phyloP scores from a whole-genome alignment of 306 rosid species.

The Cucurbita ficifolia region DNA sequence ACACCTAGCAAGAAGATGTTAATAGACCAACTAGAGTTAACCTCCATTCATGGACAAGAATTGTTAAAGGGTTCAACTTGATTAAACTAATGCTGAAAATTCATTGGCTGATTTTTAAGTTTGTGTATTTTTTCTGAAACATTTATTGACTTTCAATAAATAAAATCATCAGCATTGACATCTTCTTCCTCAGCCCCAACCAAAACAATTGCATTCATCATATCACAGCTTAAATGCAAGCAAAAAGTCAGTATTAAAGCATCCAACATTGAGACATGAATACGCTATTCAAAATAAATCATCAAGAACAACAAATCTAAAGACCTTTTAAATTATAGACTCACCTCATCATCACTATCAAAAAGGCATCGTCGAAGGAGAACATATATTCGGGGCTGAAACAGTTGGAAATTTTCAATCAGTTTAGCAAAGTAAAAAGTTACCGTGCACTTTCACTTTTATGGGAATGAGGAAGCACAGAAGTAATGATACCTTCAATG shows the following conservation, averaged over 20 bases:
- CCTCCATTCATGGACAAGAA: background rate
- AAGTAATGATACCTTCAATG: conserved; percentile 44
- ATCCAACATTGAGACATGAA: background rate
- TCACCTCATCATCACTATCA: conserved; percentile 95
- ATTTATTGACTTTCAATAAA: background rate
- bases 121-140: background rate
- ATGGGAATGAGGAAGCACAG: background rate
- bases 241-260: background rate
- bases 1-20: background rate
- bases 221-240: background rate
- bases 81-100: background rate
- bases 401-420: conserved; percentile 11
- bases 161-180: background rate
- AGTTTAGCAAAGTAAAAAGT: conserved; percentile 7
- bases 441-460: background rate
- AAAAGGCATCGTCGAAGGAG: conserved; percentile 78
- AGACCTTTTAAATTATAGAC: conserved; percentile 9
- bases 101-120: background rate
- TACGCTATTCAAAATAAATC: background rate
- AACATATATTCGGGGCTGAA: conserved; percentile 85
- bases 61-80: background rate
- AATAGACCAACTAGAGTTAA: background rate
- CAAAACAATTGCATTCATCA: background rate
- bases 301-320: background rate
- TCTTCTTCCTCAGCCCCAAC: background rate